Conservation (phyloP, 2,329 filamentous ascomycete genomes). For the Aspergillus sp. region DNA sequence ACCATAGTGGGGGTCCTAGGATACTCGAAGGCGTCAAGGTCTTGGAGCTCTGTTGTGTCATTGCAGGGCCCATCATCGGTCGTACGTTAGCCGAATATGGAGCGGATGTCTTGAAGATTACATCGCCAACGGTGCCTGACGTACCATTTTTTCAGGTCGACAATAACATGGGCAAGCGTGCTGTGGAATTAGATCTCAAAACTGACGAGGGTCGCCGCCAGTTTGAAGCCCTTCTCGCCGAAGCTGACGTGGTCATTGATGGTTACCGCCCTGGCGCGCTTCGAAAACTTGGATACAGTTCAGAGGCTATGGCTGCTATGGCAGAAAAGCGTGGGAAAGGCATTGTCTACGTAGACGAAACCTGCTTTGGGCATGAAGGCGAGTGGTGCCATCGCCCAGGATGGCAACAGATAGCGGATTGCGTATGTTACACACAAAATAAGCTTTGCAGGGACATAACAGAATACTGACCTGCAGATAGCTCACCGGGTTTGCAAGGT, state of each 20-base stretch:
- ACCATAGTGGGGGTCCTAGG: background rate
- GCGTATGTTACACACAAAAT: background rate
- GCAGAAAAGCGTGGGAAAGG: background rate
- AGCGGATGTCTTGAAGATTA: conserved; percentile 48
- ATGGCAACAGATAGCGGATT: background rate
- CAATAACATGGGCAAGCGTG: background rate
- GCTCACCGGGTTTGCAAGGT: background rate
- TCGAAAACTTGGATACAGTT: background rate
- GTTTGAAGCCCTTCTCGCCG: background rate
- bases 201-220: background rate
- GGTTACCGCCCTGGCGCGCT: background rate
- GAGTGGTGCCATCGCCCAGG: background rate
- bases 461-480: background rate
- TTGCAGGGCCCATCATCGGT: conserved; percentile 47
- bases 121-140: conserved; percentile 16
- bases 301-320: background rate
- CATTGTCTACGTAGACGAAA: background rate
- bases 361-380: background rate
- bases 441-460: background rate
- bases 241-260: background rate
- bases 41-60: conserved; percentile 32
- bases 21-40: background rate
- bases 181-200: background rate
- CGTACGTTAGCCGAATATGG: conserved; percentile 44
- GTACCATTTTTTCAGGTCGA: conserved; percentile 1